A percentile compares a stretch with the other conserved stretches of the same genome.
phyloP scores from a whole-genome alignment of 1,284 basidiomycete genomes.

The Ustilago hordei region DNA sequence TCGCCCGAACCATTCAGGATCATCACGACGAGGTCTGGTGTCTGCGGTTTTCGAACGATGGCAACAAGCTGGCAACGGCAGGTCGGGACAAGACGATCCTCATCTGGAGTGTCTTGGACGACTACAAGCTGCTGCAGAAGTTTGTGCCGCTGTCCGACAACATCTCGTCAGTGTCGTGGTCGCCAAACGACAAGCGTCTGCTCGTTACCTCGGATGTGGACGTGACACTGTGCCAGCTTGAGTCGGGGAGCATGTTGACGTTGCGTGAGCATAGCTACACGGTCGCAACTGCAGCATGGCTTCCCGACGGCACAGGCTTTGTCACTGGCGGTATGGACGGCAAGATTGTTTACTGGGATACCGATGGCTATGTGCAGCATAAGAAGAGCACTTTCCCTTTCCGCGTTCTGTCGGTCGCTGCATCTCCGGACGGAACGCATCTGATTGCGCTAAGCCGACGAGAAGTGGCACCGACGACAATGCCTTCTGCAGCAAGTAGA shows the following conservation, averaged over 20 bases:
- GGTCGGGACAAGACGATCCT: constrained; percentile 88
- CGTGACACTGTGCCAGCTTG: constrained; percentile 53
- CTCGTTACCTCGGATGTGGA: constrained; percentile 55
- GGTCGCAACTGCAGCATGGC: constrained; percentile 87
- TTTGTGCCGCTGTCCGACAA: constrained; percentile 52
- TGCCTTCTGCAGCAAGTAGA: constrained; percentile 16
- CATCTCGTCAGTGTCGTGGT: constrained; percentile 73
- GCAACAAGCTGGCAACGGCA: constrained; percentile 84
- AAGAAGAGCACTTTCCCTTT: constrained; percentile 81
- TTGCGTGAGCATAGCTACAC: constrained; percentile 82
- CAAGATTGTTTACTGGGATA: constrained; percentile 82
- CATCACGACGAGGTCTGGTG: constrained; percentile 96
- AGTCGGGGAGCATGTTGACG: constrained; percentile 22
- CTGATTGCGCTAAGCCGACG: constrained; percentile 79
- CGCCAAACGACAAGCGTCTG: constrained; percentile 56
- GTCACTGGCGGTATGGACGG: constrained; percentile 90
- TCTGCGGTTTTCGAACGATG: constrained; percentile 92
- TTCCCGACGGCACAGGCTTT: constrained; percentile 88
- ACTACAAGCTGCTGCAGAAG: constrained; percentile 46
- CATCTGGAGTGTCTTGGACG: constrained; percentile 76
- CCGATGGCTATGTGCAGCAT: constrained; percentile 77
- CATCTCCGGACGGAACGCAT: constrained; percentile 85
- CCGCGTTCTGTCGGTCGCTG: constrained; percentile 85
- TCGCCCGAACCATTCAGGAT: constrained; percentile 77
- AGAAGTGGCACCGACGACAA: constrained; percentile 23